A percentile compares a stretch with the other conserved stretches of the same genome.
phyloP scores from a whole-genome alignment of 768 basidiomycete genomes.

The Rhizopogon roseolus region DNA sequence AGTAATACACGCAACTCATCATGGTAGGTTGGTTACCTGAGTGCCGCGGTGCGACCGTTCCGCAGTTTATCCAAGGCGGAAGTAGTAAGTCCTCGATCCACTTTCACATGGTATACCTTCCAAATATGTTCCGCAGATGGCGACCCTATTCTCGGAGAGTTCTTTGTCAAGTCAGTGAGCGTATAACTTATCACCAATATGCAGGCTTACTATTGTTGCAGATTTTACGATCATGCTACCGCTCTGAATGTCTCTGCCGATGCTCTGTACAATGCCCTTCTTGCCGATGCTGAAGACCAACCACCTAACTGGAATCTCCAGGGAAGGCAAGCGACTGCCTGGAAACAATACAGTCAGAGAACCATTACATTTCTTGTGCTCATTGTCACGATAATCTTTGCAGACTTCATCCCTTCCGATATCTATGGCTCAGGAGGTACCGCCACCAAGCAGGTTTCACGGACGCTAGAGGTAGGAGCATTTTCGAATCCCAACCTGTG shows the following conservation, averaged over 20 bases:
- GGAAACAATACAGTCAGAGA: constrained; percentile 46
- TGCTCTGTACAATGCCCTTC: constrained; percentile 50
- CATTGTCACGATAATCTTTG: background rate
- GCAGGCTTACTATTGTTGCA: constrained; percentile 13
- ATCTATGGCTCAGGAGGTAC: constrained; percentile 40
- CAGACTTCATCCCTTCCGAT: constrained; percentile 28
- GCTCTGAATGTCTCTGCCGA: constrained; percentile 42
- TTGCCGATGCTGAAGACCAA: constrained; percentile 55
- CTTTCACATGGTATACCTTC: background rate
- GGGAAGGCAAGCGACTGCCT: constrained; percentile 51
- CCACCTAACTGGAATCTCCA: constrained; percentile 61
- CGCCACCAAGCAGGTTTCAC: constrained; percentile 57
- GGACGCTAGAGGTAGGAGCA: constrained; percentile 48
- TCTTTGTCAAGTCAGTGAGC: constrained; percentile 51
- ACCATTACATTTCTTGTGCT: background rate
- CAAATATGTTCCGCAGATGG: constrained; percentile 37
- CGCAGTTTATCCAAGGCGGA: constrained; percentile 55
- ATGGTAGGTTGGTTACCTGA: constrained; percentile 60
- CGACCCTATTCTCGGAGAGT: constrained; percentile 61
- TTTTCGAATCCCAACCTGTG: background rate
- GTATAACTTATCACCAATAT: background rate
- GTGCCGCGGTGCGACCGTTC: constrained; percentile 51
- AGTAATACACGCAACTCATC: background rate
- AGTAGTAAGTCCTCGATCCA: constrained; percentile 40
- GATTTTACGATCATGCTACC: constrained; percentile 46